phyloP scores from a whole-genome alignment of 257 asterid genomes.

The Solanum appendiculatum region DNA sequence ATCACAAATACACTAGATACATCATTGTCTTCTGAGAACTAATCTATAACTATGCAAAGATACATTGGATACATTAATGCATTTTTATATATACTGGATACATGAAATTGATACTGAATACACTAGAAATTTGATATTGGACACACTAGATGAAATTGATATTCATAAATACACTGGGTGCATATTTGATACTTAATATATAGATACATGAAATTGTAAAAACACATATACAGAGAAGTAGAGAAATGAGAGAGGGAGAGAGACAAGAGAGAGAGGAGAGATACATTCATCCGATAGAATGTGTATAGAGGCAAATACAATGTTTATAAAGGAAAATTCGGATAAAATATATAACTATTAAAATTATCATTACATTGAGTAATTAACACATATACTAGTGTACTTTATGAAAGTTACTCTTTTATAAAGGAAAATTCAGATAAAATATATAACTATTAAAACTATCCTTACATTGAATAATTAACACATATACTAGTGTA shows the following conservation, averaged over 20 bases:
- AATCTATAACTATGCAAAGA: neutral
- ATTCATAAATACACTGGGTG: neutral
- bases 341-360: no score
- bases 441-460: no score
- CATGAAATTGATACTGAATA: neutral
- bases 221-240: neutral
- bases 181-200: neutral
- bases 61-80: neutral
- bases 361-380: neutral
- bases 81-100: neutral
- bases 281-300: neutral
- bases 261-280: neutral
- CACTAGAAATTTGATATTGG: neutral
- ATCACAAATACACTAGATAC: neutral
- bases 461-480: neutral
- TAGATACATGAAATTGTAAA: no score
- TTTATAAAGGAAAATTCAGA: no score
- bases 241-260: neutral
- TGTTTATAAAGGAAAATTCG: neutral
- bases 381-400: no score
- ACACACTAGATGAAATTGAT: neutral
- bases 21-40: neutral
- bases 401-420: neutral
- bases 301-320: neutral
- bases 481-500: no score